A percentile compares a stretch with the other conserved stretches of the same genome.
phyloP scores from a whole-genome alignment of 192 early-diverging fungal species.

The Backusella parvicylindrica region DNA sequence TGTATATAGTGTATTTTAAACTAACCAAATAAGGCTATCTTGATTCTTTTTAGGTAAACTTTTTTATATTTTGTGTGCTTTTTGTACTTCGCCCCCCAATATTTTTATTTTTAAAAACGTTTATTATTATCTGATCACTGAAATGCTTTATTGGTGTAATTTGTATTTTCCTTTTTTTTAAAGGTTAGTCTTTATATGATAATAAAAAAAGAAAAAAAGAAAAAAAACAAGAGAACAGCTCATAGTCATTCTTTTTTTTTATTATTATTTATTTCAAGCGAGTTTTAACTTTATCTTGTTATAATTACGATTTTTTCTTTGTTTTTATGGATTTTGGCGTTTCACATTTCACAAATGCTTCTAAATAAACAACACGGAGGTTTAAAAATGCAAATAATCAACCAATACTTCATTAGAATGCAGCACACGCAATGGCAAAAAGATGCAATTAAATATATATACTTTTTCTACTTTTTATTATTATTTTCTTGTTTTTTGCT shows the following conservation, averaged over 20 bases:
- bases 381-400: neutral
- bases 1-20: neutral
- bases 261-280: no score
- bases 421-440: neutral
- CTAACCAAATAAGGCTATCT: neutral
- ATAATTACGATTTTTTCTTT: neutral
- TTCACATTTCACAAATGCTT: neutral
- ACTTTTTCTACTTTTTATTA: neutral
- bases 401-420: neutral
- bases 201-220: neutral
- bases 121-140: neutral
- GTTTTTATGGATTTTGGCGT: neutral
- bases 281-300: neutral
- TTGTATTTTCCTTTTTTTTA: neutral
- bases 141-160: conserved; percentile 1
- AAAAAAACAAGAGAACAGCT: neutral
- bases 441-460: neutral
- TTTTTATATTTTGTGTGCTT: neutral
- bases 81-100: neutral
- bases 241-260: neutral
- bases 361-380: neutral
- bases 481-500: neutral
- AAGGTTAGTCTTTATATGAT: neutral
- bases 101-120: neutral
- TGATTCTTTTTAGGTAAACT: neutral